Base-by-base conservation (phyloP, 169 alveolate genomes). In the Neospora caninum region DNA sequence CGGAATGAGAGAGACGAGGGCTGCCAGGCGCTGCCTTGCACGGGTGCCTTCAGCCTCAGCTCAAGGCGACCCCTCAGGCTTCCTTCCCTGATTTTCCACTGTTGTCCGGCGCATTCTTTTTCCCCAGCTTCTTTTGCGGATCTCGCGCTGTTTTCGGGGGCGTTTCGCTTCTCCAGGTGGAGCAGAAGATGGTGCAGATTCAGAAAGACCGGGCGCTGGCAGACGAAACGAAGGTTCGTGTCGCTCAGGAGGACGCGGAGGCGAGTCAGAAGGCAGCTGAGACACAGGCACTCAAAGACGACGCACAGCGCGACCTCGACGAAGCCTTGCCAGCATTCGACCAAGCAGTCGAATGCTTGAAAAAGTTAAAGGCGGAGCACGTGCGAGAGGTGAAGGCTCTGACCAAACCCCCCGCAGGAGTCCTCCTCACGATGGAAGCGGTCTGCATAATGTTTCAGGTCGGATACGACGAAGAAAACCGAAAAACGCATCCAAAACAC, bases 301-400 rank as follows among this genome's bases (percentile, higher is more conserved):
- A 80, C 98, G 98, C 93, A 96, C 97, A 96, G 98, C 97, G 88
- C 96, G 93, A 98, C 84, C 99, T 99, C 22, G 98, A 98, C 93
- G 98, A 97, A 88, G 99, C 99, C 0, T 94, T 98, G 96, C 99
- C 99, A 29, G 98, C 97, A 67, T 96, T 98, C 45, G 96, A 96
- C 27, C 98, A 97, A 53, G 99, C 99, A 4, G 96, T 97, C 91
- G 98, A 97, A 64, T 99, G 99, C 80, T 98, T 98, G 92, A 98
- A 97, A 95, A 97, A 98, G 89, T 95, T 98, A 31, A 97, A 97
- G 87, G 97, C 98, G 41, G 98, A 97, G 84, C 99, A 98, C 95
- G 98, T 98, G 83, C 97, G 97, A 42, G 99, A 98, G 96, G 97
- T 98, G 94, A 98, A 98, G 93, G 96, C 98, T 70, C 97, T 97